Evolutionary conservation across 2,329 filamentous ascomycete genomes (phyloP), one percentile per base, ranked within the genome.

Genomic region (Albophoma yamanashiensis): DNA sequence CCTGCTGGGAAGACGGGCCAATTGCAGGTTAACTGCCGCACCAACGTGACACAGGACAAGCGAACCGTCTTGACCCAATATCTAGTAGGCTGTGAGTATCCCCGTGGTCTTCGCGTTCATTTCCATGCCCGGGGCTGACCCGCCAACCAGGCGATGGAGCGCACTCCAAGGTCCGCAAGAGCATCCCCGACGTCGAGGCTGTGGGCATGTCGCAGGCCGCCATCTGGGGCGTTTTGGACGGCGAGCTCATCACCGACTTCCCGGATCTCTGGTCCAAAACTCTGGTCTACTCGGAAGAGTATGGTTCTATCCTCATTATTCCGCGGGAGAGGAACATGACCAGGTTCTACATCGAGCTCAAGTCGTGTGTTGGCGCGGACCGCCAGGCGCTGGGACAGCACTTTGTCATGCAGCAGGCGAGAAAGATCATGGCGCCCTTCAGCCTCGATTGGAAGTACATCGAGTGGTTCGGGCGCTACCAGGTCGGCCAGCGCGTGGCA

Each of bases 181-280:
- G 80, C 66, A 88, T 90, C 58, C 81, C 74, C 65, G 76, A 76
- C 69, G 79, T 71, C 55, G 78, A 85, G 63, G 81, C 84, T 4
- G 79, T 86, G 31, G 78, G 79, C 57, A 71, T 79, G 68, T 82
- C 85, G 12, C 78, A 80, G 62, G 73, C 78, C 15, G 77, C 79
- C 25, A 77, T 83, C 42, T 91, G 88, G 88, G 88, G 87, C 59
- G 87, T 91, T 2, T 74, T 91, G 3, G 88, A 91, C 69, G 87
- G 87, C 65, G 83, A 85, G 68, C 74, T 90, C 12, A 83, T 87
- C 52, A 90, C 87, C 9, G 80, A 89, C 68, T 90, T 91, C 65
- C 88, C 88, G 1, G 87, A 90, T 66, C 82, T 90, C 56, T 90
- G 87, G 86, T 88, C 84, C 70, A 90, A 90, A 73, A 86, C 86